Evolutionary conservation across 805 yeast species (phyloP).

Genomic region (Candida methanosorbosa): DNA sequence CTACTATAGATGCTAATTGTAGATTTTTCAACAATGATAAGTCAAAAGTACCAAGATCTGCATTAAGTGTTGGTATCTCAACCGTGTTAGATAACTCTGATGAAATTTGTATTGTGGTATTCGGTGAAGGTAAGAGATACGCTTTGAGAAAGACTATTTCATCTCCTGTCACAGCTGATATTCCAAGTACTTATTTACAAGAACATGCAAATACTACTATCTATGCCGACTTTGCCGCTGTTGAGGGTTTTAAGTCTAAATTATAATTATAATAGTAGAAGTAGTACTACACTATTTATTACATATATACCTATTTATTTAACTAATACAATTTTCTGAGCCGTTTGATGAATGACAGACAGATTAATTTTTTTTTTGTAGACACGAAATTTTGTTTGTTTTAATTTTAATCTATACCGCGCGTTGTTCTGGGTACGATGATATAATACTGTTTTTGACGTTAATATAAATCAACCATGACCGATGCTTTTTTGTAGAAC

Average conservation of each 20-base stretch:
- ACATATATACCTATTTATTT: neutral
- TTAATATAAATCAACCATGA: no score
- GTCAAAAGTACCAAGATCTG: constrained; percentile 40
- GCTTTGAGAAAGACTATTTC: constrained; percentile 39
- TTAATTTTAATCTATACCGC: no score
- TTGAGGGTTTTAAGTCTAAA: constrained; percentile 8
- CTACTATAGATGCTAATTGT: constrained; percentile 45
- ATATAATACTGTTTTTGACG: no score
- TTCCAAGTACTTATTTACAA: constrained; percentile 43
- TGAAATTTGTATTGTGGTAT: constrained; percentile 42
- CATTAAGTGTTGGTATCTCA: constrained; percentile 48
- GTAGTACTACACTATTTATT: no score
- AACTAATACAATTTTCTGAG: no score
- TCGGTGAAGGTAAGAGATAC: constrained; percentile 36
- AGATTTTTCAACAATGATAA: constrained; percentile 40
- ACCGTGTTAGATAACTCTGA: constrained; percentile 47
- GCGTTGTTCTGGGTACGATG: no score
- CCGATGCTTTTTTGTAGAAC: no score
- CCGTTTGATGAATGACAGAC: no score
- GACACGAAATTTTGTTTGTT: no score
- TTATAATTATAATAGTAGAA: no score
- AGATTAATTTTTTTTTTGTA: no score
- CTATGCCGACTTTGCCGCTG: constrained; percentile 41
- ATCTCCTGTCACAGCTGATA: constrained; percentile 30
- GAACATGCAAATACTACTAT: constrained; percentile 35